Evolutionary conservation across 106 monocot species (phyloP), one percentile per base, ranked within the genome.

Genomic region (Acanthochlamys bracteata): DNA sequence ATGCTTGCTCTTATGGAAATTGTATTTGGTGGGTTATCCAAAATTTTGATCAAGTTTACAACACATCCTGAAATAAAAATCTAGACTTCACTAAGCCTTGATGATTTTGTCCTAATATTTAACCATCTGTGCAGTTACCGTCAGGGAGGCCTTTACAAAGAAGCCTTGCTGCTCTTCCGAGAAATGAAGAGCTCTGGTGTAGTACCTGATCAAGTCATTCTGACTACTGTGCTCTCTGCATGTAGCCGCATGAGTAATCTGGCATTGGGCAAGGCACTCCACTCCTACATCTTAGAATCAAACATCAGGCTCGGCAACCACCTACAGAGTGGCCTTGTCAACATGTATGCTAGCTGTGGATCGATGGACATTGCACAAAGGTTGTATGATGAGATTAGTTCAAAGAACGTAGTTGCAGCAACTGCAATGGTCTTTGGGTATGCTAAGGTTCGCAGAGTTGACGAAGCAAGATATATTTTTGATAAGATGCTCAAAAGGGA

Each of bases 321-420:
- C 0, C 56, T 91, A 22, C 16, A 40, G 24, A 91, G 83, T 42
- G 72, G 80, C 8, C 62, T 81, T 41, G 12, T 81, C 15, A 78
- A 83, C 60, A 86, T 91, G 86, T 83, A 91, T 71, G 83, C 80
- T 47, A 86, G 83, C 46, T 86, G 83, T 55, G 90, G 83, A 3
- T 60, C 14, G 0, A 20, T 83, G 7, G 70, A 78, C 23, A 54
- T 43, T 24, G 80, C 86, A 23, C 68, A 77, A 25, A 24, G 53
- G 11, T 56, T 93, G 47, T 89, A 73, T 53, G 64, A 76, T 61
- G 63, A 67, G 16, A 74, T 83, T 62, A 67, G 61, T 17, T 65
- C 69, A 0, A 81, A 71, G 66, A 82, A 81, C 57, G 20, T 81
- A 7, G 79, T 83, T 11, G 73, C 89, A 39, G 80, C 83, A 3